Base-by-base conservation (phyloP, 164 flowering plant species). In the Magnolia sinica region DNA sequence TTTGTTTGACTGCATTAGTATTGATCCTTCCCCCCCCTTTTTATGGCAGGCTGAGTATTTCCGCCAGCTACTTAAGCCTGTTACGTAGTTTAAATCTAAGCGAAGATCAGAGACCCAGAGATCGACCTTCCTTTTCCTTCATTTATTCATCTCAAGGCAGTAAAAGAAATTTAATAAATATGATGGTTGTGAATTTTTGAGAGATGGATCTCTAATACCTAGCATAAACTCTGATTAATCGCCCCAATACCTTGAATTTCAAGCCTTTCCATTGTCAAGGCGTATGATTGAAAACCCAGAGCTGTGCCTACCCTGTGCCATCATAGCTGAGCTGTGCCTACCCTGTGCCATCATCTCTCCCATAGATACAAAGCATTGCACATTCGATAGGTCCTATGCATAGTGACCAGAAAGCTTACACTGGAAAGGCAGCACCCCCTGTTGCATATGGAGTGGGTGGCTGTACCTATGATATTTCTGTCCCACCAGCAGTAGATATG, bases 1-100 rank as follows among this genome's bases (percentile, higher is more conserved):
- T 72, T 71, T 50, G 45, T 37, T 19, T 16, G n/a, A 20, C 58
- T 18, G 8, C 73, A 3, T 27, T 14, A 23, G 63, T 55, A 4
- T 71, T 24, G 31, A 72, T 22, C 51, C 16, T 55, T 52, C 24
- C 24, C 58, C 23, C 70, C 70, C 70, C 73, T 81, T 79, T n/a
- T 37, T 61, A 22, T 76, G 75, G 74, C 90, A 89, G 93, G 92
- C 92, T 69, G 93, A 91, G 79, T 91, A 91, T 73, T 91, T 91
- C 86, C 92, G 93, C 71, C 95, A 88, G 83, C 83, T 91, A 88
- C 95, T 91, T 70, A 91, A 91, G 84, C 95, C 92, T 84, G 92
- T 91, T 50, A 91, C 92, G 93, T 90, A 91, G 92, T 82, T 45
- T 50, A 77, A 64, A 72, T 76, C 11, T 50, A 37, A 20, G 71